Evolutionary conservation across 768 basidiomycete species (phyloP), one percentile per base, ranked within the genome.

Genomic region (Serendipita sp.): DNA sequence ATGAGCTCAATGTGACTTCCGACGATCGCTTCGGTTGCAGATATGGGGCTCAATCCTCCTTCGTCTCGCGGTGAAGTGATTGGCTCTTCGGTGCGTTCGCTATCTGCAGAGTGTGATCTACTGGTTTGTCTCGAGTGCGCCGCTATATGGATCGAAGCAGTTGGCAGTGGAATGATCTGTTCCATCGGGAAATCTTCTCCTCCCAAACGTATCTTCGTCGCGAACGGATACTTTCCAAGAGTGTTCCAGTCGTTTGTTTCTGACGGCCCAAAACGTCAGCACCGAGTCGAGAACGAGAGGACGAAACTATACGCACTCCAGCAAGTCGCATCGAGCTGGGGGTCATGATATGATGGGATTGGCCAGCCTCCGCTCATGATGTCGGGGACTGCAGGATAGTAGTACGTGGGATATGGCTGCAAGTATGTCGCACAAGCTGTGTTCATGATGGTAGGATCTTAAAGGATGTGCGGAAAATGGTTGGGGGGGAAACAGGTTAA

Each of bases 231-330:
- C 26, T 28, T 34, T 28, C 53, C 53, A n/a, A 58, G 33, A 11
- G 53, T 58, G 30, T 58, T 58, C 53, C 53, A 58, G n/a, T 58
- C 53, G 31, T 58, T 58, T 11, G 53, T 58, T n/a, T 33, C 53
- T 58, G 31, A 26, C n/a, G 24, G 11, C 17, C n/a, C 30, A 9
- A n/a, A n/a, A 22, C 53, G 26, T 58, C 53, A 58, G 53, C 53
- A 14, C 38, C 38, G 38, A 14, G 2, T 38, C 14, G 7, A 38
- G 14, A 14, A 38, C 5, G 38, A 38, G 38, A 38, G 7, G 2
- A 38, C 5, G 14, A 14, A 38, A 14, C 14, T 38, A 38, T 38
- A 38, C 38, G 14, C 38, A 38, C 38, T 38, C 38, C 38, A 38
- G 38, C 38, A 38, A 14, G 38, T 38, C 38, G 38, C 14, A 14